Base-by-base conservation (phyloP, 73 alveolate genomes). In the Durusdinium trenchii region DNA sequence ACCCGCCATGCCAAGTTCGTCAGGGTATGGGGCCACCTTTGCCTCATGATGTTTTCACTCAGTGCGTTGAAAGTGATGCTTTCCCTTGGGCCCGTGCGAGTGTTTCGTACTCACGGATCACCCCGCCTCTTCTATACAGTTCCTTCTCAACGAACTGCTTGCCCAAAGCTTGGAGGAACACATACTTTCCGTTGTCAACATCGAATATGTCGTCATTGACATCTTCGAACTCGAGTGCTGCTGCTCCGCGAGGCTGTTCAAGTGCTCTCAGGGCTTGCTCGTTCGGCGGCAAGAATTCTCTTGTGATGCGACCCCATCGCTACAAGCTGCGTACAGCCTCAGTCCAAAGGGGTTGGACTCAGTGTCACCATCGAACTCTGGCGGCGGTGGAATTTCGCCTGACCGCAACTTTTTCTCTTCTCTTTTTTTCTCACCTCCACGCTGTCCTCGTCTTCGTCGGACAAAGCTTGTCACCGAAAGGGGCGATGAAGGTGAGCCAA, bases 81-180 rank as follows among this genome's bases (percentile, higher is more conserved):
- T n/a, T n/a, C n/a, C n/a, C n/a, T n/a, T n/a, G n/a, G n/a, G n/a
- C n/a, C n/a, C n/a, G n/a, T n/a, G n/a, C n/a, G n/a, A n/a, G n/a
- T n/a, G n/a, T n/a, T n/a, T n/a, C 87, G 46, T 78, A 78, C 87
- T 78, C 87, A 38, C 87, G 0, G 62, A 78, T 78, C 60, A 78
- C 62, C 4, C 87, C 87, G 1, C 87, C 87, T 42, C 87, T 42
- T 26, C 87, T 36, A 42, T 2, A 78, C 43, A 78, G 42, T 61
- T 78, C 87, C 43, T 78, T 78, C 87, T 73, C 85, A 12, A 50
- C 85, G 4, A 73, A 73, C 54, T 18, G 6, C 84, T 73, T 73
- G 52, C 40, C 84, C 52, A 73, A 36, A 35, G 32, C 84, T 18
- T 6, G 52, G 52, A 73, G 30, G 36, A 73, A 28, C 30, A 23